Base-by-base conservation (phyloP, 306 rosid species). In the Ammopiptanthus mongolicus region DNA sequence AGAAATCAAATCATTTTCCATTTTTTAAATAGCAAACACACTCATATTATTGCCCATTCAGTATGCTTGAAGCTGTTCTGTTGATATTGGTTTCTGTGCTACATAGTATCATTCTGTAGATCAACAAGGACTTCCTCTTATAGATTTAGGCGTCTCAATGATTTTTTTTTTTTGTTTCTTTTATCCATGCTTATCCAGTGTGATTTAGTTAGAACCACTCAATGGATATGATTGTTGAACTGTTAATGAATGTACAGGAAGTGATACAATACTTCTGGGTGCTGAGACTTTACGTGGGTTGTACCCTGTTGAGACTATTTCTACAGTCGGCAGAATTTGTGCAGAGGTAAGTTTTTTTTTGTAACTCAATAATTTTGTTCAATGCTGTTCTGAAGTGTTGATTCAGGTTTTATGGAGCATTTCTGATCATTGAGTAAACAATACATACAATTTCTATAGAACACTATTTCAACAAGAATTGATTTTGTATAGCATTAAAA, bases 251-350 rank as follows among this genome's bases (percentile, higher is more conserved):
- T 69, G 80, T 74, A 64, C 90, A 95, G 99, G 99, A 78, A 92
- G 97, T 80, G 99, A 96, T 78, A 97, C 99, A 6, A 96, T 96
- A 63, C 99, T 96, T 84, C 79, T 96, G 23, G 99, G 99, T 78
- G 99, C 99, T 13, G 99, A 96, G 87, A 96, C 99, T 73, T 76
- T 96, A 57, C 99, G 99, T 85, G 99, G 99, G 60, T 78, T 88
- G 69, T 96, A 96, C 80, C 99, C 99, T 21, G 74, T 90, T 15
- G 98, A 96, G 85, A 96, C 99, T 22, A 96, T 96, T 78, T 92
- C 97, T 2, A 96, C 97, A 17, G 98, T 96, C 65, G 97, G 98
- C 56, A 86, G 66, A 87, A 96, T 96, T 77, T 96, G 99, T 84
- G 81, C 97, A 5, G 99, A 96, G 99, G 99, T 89, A 82, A 78